Base-by-base conservation (phyloP, 2,329 filamentous ascomycete genomes). In the Fusarium palustre region DNA sequence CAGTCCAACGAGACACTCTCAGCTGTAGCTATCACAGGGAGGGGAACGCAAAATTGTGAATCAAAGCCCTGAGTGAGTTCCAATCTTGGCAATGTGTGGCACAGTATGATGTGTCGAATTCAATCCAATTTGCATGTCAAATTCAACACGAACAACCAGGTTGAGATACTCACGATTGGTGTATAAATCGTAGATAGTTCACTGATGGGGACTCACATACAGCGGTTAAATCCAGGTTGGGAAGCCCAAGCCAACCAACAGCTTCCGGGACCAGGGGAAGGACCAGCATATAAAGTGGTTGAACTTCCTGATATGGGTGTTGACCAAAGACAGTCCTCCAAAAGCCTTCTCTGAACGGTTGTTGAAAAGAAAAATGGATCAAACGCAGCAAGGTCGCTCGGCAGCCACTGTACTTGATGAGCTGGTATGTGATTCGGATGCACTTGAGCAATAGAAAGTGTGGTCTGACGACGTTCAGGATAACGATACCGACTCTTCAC, bases 181-280 rank as follows among this genome's bases (percentile, higher is more conserved):
- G 28, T 54, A 33, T 20, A 31, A 36, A 25, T 20, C 13, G 20
- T 13, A 33, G 24, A 22, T 36, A 13, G 5, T 13, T 25, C 15
- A 10, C 12, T 18, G 4, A 55, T 63, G 30, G 41, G 41, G 8
- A 33, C 58, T 33, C 28, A 7, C 31, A 12, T 12, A 41, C 48
- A 38, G 22, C 57, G 59, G 47, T 16, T 54, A 47, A 62, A 55
- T 55, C 47, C 59, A 3, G 7, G 24, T 55, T 62, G 22, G 59
- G 59, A 63, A 62, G 59, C 33, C 34, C 38, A 52, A 55, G 39
- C 15, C 33, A 42, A 15, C 59, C 38, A 25, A 43, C 59, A 42
- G 22, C 25, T 62, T 55, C 57, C 30, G 30, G 61, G 31, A 33
- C n/a, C 47, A 42, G 59, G 59, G 57, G 34, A 55, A 20, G 11